Evolutionary conservation across 371 early-diverging fungal genomes (phyloP), one percentile per base, ranked within the genome.

Genomic region (Saksenaea vasiformis): DNA sequence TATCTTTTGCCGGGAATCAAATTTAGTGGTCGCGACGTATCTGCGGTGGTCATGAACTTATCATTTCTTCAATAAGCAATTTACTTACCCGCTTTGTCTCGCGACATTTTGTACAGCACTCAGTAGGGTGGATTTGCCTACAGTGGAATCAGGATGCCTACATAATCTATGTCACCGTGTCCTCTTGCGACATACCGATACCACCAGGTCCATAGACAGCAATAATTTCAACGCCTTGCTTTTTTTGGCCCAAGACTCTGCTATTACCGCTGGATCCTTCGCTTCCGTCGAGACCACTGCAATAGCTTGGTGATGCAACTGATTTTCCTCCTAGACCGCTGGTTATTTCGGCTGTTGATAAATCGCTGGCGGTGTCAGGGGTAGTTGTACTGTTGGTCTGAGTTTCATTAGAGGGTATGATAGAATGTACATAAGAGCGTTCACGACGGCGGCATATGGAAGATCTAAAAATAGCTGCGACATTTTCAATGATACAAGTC

Each of bases 201-300:
- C 81, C 81, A 54, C 76, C 78, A 37, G 81, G 76, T 0, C 81
- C 81, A 47, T 69, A 67, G 3, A 78, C 39, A 24, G 67, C 65
- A 14, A 78, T 61, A n/a, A 80, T 69, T 11, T 68, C 69, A 1
- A 76, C 69, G 14, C 69, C 65, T 39, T 58, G 66, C 38, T 70
- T 77, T 27, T 47, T 36, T 31, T n/a, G 22, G 1, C 28, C 24
- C 4, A 37, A n/a, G 2, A 35, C 17, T 31, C 66, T 36, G 11
- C 69, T 64, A 54, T 58, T 55, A 5, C 56, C 54, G 28, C 69
- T 72, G 0, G 78, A 73, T 0, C 58, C 55, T 56, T 80, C 81
- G 38, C 78, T 76, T 14, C 60, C 69, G 14, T 67, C 75, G 14
- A 68, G 60, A 7, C 64, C 69, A 43, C 76, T 72, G 22, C 60